Conservation (phyloP, 2,329 filamentous ascomycete species). For the Cladophialophora bantiana region DNA sequence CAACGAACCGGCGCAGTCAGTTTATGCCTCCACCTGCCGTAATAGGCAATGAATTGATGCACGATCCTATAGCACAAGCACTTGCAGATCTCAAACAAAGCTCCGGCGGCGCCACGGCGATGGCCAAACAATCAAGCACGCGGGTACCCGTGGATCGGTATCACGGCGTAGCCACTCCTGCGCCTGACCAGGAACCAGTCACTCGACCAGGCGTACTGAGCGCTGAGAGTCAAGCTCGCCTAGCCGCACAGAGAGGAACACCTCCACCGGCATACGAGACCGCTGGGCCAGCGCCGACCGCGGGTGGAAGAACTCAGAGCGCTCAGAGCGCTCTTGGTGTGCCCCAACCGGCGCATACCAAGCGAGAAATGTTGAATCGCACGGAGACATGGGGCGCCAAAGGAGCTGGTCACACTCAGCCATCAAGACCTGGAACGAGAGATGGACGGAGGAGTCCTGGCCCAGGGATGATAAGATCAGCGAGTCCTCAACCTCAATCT, state of each 20-base stretch:
- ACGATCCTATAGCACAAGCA: constrained; percentile 88
- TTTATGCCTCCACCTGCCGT: constrained; percentile 36
- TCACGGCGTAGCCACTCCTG: constrained; percentile 88
- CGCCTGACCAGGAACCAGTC: constrained; percentile 54
- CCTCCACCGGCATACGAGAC: constrained; percentile 92
- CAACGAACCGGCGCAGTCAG: constrained; percentile 45
- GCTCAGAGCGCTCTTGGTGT: constrained; percentile 39
- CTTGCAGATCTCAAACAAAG: constrained; percentile 83
- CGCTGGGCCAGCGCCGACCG: constrained; percentile 1
- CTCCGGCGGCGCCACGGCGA: constrained; percentile 45
- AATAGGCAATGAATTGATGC: constrained; percentile 60
- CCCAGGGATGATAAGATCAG: constrained; percentile 35
- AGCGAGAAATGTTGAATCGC: constrained; percentile 93
- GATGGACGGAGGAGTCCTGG: constrained; percentile 38
- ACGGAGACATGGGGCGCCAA: constrained; percentile 76
- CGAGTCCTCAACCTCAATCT: constrained; percentile 33
- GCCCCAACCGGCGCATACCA: constrained; percentile 89
- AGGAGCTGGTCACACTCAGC: constrained; percentile 26
- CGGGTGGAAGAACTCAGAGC: constrained; percentile 27
- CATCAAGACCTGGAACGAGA: constrained; percentile 34
- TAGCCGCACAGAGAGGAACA: constrained; percentile 71
- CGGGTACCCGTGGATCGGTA: constrained; percentile 96
- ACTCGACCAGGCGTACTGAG: constrained; percentile 37
- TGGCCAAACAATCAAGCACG: constrained; percentile 77
- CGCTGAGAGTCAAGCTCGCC: constrained; percentile 52